phyloP scores from a whole-genome alignment of 2,329 filamentous ascomycete species.

The Aspergillus awamori region DNA sequence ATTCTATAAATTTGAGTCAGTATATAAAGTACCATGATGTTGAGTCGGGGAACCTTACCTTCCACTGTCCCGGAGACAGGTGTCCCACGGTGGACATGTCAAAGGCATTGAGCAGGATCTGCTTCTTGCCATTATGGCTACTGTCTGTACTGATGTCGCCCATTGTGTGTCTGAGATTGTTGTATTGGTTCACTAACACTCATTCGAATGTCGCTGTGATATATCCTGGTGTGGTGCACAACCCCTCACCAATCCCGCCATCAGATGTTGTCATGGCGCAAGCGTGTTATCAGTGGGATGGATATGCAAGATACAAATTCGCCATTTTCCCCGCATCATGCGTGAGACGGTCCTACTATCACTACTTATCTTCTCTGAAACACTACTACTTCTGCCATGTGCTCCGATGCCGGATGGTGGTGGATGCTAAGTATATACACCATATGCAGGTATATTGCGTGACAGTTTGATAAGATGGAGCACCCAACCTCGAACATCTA shows the following conservation, averaged over 20 bases:
- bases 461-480: no score
- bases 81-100: slow-evolving; percentile 69
- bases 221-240: background rate
- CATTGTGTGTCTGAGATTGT: slow-evolving; percentile 21
- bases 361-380: no score
- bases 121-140: slow-evolving; percentile 45
- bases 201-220: background rate
- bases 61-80: slow-evolving; percentile 68
- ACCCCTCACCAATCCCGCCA: slow-evolving; percentile 20
- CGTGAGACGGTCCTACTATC: no score
- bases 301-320: slow-evolving; percentile 17
- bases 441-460: no score
- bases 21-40: no score
- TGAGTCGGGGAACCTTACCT: slow-evolving; percentile 43
- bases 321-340: slow-evolving; percentile 25
- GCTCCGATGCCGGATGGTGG: no score
- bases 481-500: no score
- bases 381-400: no score
- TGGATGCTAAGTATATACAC: no score
- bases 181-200: background rate
- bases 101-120: slow-evolving; percentile 66
- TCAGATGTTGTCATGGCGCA: slow-evolving; percentile 17
- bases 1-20: slow-evolving; percentile 47
- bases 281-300: slow-evolving; percentile 1
- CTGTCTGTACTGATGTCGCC: slow-evolving; percentile 15